Percentiles rank a stretch among this genome's conserved stretches.
phyloP scores from a whole-genome alignment of 192 early-diverging fungal species.

The Oehlia diaphana region DNA sequence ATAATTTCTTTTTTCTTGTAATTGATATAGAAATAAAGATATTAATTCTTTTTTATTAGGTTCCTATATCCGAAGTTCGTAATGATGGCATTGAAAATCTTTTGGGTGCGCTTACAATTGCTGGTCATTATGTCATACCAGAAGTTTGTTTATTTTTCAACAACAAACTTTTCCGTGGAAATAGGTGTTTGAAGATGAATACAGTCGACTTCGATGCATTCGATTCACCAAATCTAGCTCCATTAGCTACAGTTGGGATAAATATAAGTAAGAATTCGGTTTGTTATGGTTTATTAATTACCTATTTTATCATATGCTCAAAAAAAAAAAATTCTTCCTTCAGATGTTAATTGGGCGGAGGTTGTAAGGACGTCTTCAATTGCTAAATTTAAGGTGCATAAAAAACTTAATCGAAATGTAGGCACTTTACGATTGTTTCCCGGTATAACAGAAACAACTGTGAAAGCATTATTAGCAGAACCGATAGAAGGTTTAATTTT shows the following conservation, averaged over 20 bases:
- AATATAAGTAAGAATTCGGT: slow-evolving; percentile 67
- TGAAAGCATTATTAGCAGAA: slow-evolving; percentile 82
- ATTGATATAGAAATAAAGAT: not conserved
- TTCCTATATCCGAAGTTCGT: slow-evolving; percentile 94
- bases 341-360: slow-evolving; percentile 89
- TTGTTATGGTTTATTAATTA: slow-evolving; percentile 4
- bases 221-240: slow-evolving; percentile 82
- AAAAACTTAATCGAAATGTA: slow-evolving; percentile 83
- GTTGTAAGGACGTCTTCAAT: slow-evolving; percentile 85
- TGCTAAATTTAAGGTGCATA: slow-evolving; percentile 81
- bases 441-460: slow-evolving; percentile 86
- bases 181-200: slow-evolving; percentile 77
- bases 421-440: slow-evolving; percentile 90
- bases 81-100: slow-evolving; percentile 99
- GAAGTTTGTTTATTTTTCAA: slow-evolving; percentile 94
- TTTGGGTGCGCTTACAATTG: slow-evolving; percentile 93
- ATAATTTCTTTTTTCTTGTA: not conserved
- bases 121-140: slow-evolving; percentile 96
- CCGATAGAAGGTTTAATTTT: slow-evolving; percentile 90
- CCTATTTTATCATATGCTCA: not conserved
- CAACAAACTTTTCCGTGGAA: slow-evolving; percentile 92
- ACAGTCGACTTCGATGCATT: slow-evolving; percentile 85
- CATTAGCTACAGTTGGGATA: slow-evolving; percentile 95
- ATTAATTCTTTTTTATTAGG: slow-evolving; percentile 32
- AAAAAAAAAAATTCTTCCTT: not conserved